Percentiles rank a stretch among this genome's conserved stretches.
Evolutionary conservation across 225 moss, liverwort and hornwort genomes (phyloP).

Genomic region (Rhytidiadelphus loreus): DNA sequence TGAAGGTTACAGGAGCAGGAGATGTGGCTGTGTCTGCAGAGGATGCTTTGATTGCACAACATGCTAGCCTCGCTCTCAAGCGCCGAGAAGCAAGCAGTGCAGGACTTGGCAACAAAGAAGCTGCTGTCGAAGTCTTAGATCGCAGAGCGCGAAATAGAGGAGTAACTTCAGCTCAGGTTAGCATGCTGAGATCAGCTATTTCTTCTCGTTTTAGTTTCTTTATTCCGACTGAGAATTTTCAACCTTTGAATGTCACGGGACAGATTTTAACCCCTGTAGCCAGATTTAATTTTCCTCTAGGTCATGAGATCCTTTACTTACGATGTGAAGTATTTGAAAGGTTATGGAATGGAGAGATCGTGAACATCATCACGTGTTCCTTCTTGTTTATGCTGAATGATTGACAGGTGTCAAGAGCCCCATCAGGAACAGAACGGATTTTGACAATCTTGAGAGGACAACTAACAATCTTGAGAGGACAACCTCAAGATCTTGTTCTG

Average conservation of each 20-base stretch:
- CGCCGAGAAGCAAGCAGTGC: conserved; percentile 37
- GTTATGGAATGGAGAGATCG: background rate
- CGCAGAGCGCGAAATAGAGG: conserved; percentile 38
- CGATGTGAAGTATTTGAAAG: background rate
- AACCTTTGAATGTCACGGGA: background rate
- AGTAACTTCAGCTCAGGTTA: conserved; percentile 42
- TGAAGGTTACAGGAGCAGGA: conserved; percentile 71
- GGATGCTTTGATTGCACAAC: conserved; percentile 84
- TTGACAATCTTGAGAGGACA: conserved; percentile 57
- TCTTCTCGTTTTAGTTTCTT: background rate
- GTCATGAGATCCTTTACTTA: background rate
- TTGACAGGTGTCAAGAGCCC: conserved; percentile 70
- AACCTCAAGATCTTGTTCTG: conserved; percentile 21
- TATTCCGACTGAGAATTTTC: background rate
- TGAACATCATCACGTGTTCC: background rate
- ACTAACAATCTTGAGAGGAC: conserved; percentile 48
- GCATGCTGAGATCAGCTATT: background rate
- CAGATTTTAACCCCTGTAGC: background rate
- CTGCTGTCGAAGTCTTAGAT: conserved; percentile 24
- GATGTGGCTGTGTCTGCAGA: conserved; percentile 70
- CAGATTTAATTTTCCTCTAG: background rate
- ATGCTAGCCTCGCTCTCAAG: conserved; percentile 67
- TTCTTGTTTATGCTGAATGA: background rate
- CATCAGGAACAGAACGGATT: conserved; percentile 89
- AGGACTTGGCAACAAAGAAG: conserved; percentile 24